Evolutionary conservation across 164 flowering plant species (phyloP), one percentile per base, ranked within the genome.

Genomic region (Sedum album): DNA sequence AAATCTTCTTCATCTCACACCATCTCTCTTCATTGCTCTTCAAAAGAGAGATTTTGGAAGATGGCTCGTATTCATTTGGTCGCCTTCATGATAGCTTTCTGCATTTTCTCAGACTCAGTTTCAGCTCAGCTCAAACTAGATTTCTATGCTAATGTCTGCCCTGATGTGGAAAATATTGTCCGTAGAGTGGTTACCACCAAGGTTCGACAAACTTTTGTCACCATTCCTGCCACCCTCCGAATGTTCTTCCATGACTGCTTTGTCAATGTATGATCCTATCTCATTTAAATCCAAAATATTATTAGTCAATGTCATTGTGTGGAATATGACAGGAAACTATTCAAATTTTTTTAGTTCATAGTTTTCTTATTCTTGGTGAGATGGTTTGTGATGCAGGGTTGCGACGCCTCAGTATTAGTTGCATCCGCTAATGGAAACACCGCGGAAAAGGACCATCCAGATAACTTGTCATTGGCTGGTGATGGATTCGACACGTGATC

Each of bases 241-340:
- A 77, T 90, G 20, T 90, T 88, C n/a, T 88, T 90, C 79, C 96
- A 90, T 55, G 96, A 90, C 74, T 90, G 96, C 81, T 85, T 90
- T 53, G 84, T 90, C 20, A 77, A 80, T 86, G 96, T 90, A 78
- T 18, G 35, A 49, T 49, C 1, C 55, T 20, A 17, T 5, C 2
- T 5, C 23, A 7, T 46, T 46, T 2, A 46, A 46, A 13, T 18
- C n/a, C n/a, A n/a, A n/a, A n/a, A n/a, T n/a, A n/a, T n/a, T n/a
- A n/a, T n/a, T n/a, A n/a, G n/a, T n/a, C n/a, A n/a, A n/a, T 46
- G 18, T 18, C 55, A 26, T 26, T 1, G 26, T 5, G 10, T 26
- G 2, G 14, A 8, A 21, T 36, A 26, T 36, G 39, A n/a, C 44
- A 10, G 48, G 30, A 5, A n/a, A n/a, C n/a, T n/a, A n/a, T n/a